phyloP scores from a whole-genome alignment of 1,139 yeast species.

The Kodamaea plutei region DNA sequence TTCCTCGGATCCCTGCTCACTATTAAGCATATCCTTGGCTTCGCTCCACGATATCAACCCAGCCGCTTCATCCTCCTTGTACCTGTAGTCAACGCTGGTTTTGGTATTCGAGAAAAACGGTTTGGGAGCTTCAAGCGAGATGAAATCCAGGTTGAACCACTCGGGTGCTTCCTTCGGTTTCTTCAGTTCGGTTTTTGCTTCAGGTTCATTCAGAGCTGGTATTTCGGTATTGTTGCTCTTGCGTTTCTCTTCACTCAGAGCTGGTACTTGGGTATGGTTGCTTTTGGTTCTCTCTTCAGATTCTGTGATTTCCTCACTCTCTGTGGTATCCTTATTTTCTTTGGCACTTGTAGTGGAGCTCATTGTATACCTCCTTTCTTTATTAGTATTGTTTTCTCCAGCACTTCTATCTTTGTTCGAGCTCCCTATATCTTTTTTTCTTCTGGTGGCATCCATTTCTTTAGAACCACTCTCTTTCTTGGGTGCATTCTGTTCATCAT shows the following conservation, averaged over 20 bases:
- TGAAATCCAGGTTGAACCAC: slow-evolving; percentile 27
- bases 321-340: neutral
- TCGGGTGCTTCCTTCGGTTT: slow-evolving; percentile 20
- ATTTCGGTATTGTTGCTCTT: too few species aligned
- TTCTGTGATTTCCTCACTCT: neutral
- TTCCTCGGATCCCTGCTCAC: slow-evolving; percentile 13
- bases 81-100: slow-evolving; percentile 8
- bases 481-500: too few species aligned
- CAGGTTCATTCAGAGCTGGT: neutral
- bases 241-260: too few species aligned
- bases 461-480: too few species aligned
- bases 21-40: slow-evolving; percentile 28
- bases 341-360: neutral
- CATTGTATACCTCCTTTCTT: neutral
- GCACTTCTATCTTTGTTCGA: too few species aligned
- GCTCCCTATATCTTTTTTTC: too few species aligned
- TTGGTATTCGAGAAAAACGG: slow-evolving; percentile 5
- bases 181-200: neutral
- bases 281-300: slow-evolving; percentile 6
- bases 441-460: too few species aligned
- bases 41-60: slow-evolving; percentile 51
- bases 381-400: too few species aligned
- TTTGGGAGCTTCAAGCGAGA: slow-evolving; percentile 11
- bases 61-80: slow-evolving; percentile 42
- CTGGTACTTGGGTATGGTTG: too few species aligned